phyloP scores from a whole-genome alignment of 2,329 filamentous ascomycete species.

The Thelonectria blattea region DNA sequence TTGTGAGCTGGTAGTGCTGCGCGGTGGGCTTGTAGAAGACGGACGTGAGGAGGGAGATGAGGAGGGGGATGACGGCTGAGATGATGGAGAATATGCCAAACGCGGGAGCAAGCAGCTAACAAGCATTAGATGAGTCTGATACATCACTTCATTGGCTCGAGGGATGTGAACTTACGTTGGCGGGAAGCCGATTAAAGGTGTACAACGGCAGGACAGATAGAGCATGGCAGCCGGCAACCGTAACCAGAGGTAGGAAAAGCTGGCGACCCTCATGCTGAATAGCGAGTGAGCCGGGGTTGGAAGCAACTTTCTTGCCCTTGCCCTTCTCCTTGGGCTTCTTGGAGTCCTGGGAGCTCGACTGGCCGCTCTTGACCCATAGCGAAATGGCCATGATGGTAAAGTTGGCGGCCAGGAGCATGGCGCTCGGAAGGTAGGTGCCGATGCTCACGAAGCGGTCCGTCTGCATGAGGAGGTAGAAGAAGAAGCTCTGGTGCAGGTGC shows the following conservation, averaged over 20 bases:
- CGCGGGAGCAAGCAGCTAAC: slow-evolving; percentile 63
- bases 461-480: slow-evolving; percentile 96
- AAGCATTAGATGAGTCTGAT: slow-evolving; percentile 8
- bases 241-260: slow-evolving; percentile 73
- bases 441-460: slow-evolving; percentile 95
- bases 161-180: slow-evolving; percentile 59
- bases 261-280: slow-evolving; percentile 61
- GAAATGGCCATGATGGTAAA: slow-evolving; percentile 96
- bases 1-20: slow-evolving; percentile 79
- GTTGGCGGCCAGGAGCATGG: slow-evolving; percentile 94
- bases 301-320: slow-evolving; percentile 39
- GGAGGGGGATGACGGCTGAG: slow-evolving; percentile 62
- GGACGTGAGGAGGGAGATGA: slow-evolving; percentile 62
- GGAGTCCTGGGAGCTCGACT: slow-evolving; percentile 40
- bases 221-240: slow-evolving; percentile 77
- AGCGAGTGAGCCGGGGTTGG: slow-evolving; percentile 32
- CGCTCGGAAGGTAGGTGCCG: slow-evolving; percentile 93
- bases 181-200: slow-evolving; percentile 78
- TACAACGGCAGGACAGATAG: slow-evolving; percentile 82
- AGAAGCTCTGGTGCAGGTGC: slow-evolving; percentile 98
- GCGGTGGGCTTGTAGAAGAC: slow-evolving; percentile 58
- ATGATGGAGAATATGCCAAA: slow-evolving; percentile 63
- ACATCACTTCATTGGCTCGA: neutral
- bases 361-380: slow-evolving; percentile 90
- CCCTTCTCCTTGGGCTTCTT: slow-evolving; percentile 20